Conservation (phyloP, 345 rosid genomes). For the Eucalyptus guilfoylei region DNA sequence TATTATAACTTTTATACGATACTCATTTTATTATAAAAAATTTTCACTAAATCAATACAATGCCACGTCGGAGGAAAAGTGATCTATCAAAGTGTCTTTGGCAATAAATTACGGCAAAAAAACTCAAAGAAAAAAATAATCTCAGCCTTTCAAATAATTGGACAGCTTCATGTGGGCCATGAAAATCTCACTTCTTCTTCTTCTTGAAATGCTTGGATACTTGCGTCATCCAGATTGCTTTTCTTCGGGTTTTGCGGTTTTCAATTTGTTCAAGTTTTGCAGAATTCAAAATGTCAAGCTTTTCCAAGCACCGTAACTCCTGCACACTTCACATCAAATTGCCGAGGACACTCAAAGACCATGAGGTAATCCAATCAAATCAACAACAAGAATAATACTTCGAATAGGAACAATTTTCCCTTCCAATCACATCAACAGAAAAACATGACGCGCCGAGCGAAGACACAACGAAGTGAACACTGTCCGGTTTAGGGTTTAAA, state of each 20-base stretch:
- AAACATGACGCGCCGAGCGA: not conserved
- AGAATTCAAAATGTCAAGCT: not conserved
- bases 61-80: no score
- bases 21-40: fast-evolving
- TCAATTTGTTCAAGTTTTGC: not conserved
- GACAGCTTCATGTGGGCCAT: not conserved
- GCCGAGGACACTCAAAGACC: not conserved
- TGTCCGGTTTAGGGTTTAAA: no score
- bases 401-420: not conserved
- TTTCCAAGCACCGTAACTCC: not conserved
- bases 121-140: not conserved
- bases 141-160: not conserved
- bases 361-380: not conserved
- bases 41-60: not conserved
- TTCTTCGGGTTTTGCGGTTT: not conserved
- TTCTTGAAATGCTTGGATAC: not conserved
- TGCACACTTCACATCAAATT: not conserved
- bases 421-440: not conserved
- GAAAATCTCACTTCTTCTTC: not conserved
- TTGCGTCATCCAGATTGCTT: not conserved
- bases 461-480: no score
- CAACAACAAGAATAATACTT: not conserved
- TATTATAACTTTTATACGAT: fast-evolving
- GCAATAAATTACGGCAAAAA: no score
- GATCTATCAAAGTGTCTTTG: fast-evolving